Percentiles rank a stretch among this genome's conserved stretches.
Conservation (phyloP, 352 stramenopile species). For the Globisporangium sylvaticum region DNA sequence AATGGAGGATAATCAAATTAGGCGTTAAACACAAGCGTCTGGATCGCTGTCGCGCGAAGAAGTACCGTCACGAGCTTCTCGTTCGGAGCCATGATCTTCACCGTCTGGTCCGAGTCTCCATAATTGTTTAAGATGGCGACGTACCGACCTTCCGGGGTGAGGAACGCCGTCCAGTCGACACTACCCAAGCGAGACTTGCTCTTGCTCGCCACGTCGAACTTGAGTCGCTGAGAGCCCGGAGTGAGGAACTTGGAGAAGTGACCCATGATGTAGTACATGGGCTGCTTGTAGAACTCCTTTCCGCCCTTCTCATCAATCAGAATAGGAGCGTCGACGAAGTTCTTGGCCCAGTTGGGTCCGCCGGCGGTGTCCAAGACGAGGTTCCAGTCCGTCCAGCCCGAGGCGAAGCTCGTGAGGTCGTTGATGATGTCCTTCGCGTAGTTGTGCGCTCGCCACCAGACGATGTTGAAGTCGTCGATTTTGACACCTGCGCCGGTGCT, state of each 20-base stretch:
- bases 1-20: slow-evolving; percentile 4
- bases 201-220: slow-evolving; percentile 15
- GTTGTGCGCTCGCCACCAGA: slow-evolving; percentile 65
- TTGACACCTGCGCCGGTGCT: slow-evolving; percentile 34
- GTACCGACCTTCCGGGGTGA: slow-evolving; percentile 24
- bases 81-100: slow-evolving; percentile 38
- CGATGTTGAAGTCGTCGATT: slow-evolving; percentile 37
- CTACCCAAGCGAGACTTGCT: slow-evolving; percentile 17
- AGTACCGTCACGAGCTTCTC: slow-evolving; percentile 33
- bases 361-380: slow-evolving; percentile 49
- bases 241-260: slow-evolving; percentile 64
- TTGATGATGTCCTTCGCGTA: slow-evolving; percentile 80
- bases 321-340: slow-evolving; percentile 68
- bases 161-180: slow-evolving; percentile 26
- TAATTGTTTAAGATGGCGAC: slow-evolving; percentile 34
- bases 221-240: slow-evolving; percentile 35
- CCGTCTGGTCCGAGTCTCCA: slow-evolving; percentile 26
- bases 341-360: slow-evolving; percentile 73
- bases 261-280: slow-evolving; percentile 71
- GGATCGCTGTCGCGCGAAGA: slow-evolving; percentile 35
- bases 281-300: slow-evolving; percentile 60
- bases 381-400: slow-evolving; percentile 85
- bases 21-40: slow-evolving; percentile 40
- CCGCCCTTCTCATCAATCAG: slow-evolving; percentile 39
- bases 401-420: slow-evolving; percentile 65